Evolutionary conservation across 1,284 basidiomycete genomes (phyloP), one percentile per base, ranked within the genome.

Genomic region (Trametes versicolor): DNA sequence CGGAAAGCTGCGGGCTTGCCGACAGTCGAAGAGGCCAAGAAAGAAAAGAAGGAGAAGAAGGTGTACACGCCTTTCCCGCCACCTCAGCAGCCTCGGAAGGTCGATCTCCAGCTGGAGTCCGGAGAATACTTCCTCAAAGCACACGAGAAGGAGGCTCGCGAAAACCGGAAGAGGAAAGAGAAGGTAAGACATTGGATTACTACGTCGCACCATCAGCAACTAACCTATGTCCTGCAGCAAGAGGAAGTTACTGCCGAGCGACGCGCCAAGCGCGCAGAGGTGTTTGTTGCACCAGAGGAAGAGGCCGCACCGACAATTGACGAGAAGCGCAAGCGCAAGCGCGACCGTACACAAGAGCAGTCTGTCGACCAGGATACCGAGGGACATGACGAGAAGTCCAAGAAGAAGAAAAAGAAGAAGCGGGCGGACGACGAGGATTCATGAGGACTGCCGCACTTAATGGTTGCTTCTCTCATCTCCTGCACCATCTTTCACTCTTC

Each of bases 11-110:
- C 89, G 13, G 90, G 89, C 1, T 71, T 90, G 19, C 82, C 82
- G 19, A 74, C 82, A 0, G 52, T 73, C 25, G 77, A 77, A 39
- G 77, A 80, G 25, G 61, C 67, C 34, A 75, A 76, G 64, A 79
- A 79, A 57, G 77, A 81, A 56, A 88, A 88, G 72, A 83, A 84
- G 49, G 86, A 89, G 75, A 96, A 98, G 87, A 99, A 99, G 79
- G 85, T 91, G n/a, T 99, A 99, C 78, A 99, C 98, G 15, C 98
- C 98, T 3, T 99, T 99, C 89, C 98, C 98, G 36, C 98, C 98
- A 29, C 84, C 97, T 6, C 98, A 98, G 74, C 85, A 90, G 70
- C 97, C 96, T 41, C 90, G 95, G 74, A 99, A 99, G 84, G 85
- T 99, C 75, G 97, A 99, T 78, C 77, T 97, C 61, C 93, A 99